These are phyloP conservation scores for Candida saitoana DNA, from an alignment of 805 yeast species.

Conservation along the genomic window DNA sequence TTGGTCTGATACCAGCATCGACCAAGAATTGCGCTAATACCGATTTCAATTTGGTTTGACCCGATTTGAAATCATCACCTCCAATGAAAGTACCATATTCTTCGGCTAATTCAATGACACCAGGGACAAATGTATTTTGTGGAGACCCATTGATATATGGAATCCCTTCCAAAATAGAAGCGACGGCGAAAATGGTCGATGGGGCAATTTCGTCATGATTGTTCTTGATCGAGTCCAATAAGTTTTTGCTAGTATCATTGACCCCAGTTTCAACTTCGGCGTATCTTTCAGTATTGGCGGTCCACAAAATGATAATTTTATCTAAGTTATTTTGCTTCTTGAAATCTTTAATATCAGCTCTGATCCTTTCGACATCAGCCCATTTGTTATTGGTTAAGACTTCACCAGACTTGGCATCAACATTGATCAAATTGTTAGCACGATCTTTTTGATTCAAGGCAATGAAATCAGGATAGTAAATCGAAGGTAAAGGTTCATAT, in stretches of 20 bases:
- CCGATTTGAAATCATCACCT: slow-evolving; percentile 96
- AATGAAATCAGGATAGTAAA: slow-evolving; percentile 94
- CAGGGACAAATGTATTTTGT: slow-evolving; percentile 96
- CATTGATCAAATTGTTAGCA: slow-evolving; percentile 80
- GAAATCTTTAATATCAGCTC: slow-evolving; percentile 78
- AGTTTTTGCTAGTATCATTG: slow-evolving; percentile 82
- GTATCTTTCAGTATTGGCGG: slow-evolving; percentile 95
- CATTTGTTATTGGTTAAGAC: slow-evolving; percentile 64
- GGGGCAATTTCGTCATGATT: slow-evolving; percentile 87
- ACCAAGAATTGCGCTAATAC: slow-evolving; percentile 93
- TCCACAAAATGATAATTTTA: slow-evolving; percentile 89
- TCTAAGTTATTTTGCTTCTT: slow-evolving; percentile 70
- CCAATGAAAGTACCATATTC: slow-evolving; percentile 73
- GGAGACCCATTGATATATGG: slow-evolving; percentile 97
- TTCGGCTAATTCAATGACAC: slow-evolving; percentile 87
- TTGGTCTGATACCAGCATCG: slow-evolving; percentile 95
- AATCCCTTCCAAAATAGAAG: slow-evolving; percentile 79
- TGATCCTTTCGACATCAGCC: slow-evolving; percentile 83
- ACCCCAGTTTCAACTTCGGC: slow-evolving; percentile 74
- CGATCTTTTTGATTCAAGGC: slow-evolving; percentile 91
- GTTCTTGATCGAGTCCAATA: slow-evolving; percentile 65
- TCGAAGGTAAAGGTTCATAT: slow-evolving; percentile 71
- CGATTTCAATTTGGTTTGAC: slow-evolving; percentile 95
- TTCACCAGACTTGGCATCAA: slow-evolving; percentile 42
- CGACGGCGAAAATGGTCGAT: slow-evolving; percentile 91